Evolutionary conservation across 768 basidiomycete species (phyloP).

Genomic region (Naganishia vishniacii): DNA sequence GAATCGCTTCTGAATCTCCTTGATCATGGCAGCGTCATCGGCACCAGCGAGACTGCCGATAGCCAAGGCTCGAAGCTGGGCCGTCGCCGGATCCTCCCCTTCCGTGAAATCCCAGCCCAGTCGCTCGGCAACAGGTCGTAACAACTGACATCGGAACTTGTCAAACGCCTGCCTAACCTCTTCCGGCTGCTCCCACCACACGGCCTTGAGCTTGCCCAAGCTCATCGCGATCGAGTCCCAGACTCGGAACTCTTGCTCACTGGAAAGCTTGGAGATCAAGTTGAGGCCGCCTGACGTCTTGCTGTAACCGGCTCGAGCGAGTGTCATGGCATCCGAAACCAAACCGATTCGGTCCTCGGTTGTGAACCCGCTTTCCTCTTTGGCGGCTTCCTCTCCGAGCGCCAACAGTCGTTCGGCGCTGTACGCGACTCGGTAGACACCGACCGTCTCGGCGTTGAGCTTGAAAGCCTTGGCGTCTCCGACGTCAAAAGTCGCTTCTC

Average conservation of each 20-base stretch:
- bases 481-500: slow-evolving; percentile 65
- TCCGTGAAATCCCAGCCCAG: slow-evolving; percentile 71
- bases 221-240: slow-evolving; percentile 66
- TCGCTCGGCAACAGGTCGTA: slow-evolving; percentile 68
- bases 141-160: slow-evolving; percentile 47
- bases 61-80: slow-evolving; percentile 68
- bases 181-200: slow-evolving; percentile 77
- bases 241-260: slow-evolving; percentile 78
- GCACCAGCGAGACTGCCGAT: slow-evolving; percentile 51
- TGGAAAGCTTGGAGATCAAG: slow-evolving; percentile 60
- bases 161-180: slow-evolving; percentile 54
- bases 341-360: slow-evolving; percentile 85
- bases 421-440: slow-evolving; percentile 86
- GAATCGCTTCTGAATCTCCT: slow-evolving; percentile 68
- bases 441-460: slow-evolving; percentile 79
- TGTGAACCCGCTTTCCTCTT: slow-evolving; percentile 61
- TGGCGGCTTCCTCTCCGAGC: slow-evolving; percentile 75
- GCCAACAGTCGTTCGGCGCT: slow-evolving; percentile 67
- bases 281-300: slow-evolving; percentile 70
- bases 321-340: slow-evolving; percentile 71
- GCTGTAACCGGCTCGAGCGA: slow-evolving; percentile 73
- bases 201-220: slow-evolving; percentile 56
- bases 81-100: slow-evolving; percentile 62
- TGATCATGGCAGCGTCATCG: slow-evolving; percentile 55
- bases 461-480: slow-evolving; percentile 69